phyloP scores from a whole-genome alignment of 1,284 basidiomycete species.

The Ustilago vetiveriae region DNA sequence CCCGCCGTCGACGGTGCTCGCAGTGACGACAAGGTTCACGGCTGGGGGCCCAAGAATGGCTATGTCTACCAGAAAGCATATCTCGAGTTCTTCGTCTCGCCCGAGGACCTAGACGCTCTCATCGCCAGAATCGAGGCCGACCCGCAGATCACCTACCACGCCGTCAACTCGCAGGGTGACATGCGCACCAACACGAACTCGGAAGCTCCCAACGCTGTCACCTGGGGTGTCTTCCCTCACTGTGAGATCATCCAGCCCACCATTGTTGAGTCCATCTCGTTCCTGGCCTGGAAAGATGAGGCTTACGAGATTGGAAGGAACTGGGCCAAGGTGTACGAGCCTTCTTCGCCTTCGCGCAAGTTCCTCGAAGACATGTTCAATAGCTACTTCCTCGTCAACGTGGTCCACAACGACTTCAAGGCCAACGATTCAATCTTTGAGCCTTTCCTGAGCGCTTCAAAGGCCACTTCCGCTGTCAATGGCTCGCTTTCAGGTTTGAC shows the following conservation, averaged over 20 bases:
- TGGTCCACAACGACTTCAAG: constrained; percentile 67
- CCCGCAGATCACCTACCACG: constrained; percentile 92
- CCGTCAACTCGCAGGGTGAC: constrained; percentile 84
- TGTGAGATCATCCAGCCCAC: constrained; percentile 96
- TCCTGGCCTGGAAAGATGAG: constrained; percentile 67
- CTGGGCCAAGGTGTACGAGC: constrained; percentile 63
- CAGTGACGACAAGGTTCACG: constrained; percentile 77
- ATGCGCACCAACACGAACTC: constrained; percentile 89
- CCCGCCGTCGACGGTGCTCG: constrained; percentile 85
- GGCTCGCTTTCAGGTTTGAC: constrained; percentile 17
- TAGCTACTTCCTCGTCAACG: constrained; percentile 64
- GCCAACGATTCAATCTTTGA: constrained; percentile 60
- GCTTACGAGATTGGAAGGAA: constrained; percentile 66
- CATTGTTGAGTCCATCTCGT: constrained; percentile 79
- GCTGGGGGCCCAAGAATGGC: constrained; percentile 67
- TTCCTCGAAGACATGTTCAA: constrained; percentile 59
- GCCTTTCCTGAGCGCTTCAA: constrained; percentile 51
- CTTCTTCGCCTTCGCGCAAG: constrained; percentile 47
- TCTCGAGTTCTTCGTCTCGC: constrained; percentile 92
- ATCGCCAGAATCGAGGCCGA: constrained; percentile 87
- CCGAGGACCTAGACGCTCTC: constrained; percentile 78
- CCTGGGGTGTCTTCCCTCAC: constrained; percentile 96
- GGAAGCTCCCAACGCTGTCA: constrained; percentile 96
- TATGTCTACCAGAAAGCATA: constrained; percentile 78
- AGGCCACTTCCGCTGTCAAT: constrained; percentile 7